Conservation (phyloP, 2,329 filamentous ascomycete species). For the Cladosporium phlei region DNA sequence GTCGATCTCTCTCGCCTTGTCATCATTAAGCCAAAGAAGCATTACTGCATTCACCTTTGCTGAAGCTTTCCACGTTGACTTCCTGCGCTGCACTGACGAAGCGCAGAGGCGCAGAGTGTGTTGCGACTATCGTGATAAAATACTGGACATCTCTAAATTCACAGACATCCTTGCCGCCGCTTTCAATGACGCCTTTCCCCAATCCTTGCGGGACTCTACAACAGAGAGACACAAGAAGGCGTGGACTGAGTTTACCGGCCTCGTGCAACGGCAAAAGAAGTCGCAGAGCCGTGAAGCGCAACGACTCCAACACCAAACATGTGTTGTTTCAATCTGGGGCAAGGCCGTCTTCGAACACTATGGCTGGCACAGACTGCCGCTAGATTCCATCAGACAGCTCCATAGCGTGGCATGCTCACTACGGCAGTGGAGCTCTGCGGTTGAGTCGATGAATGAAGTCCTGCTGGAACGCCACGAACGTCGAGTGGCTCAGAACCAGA, state of each 20-base stretch:
- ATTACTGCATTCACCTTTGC: conserved; percentile 1
- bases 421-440: background rate
- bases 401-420: conserved; percentile 1
- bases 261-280: background rate
- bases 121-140: conserved; percentile 1
- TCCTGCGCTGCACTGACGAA: background rate
- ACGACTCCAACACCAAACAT: background rate
- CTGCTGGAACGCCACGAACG: background rate
- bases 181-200: conserved; percentile 3
- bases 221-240: background rate
- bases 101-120: background rate
- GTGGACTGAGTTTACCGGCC: background rate
- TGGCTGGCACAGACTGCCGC: conserved; percentile 3
- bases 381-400: conserved; percentile 1
- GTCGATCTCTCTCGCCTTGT: background rate
- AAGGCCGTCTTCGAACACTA: conserved; percentile 1
- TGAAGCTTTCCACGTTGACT: background rate
- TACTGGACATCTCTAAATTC: background rate
- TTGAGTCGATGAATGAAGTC: background rate
- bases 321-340: conserved; percentile 3
- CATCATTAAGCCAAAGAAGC: background rate
- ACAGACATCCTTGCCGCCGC: background rate
- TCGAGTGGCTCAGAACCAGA: background rate
- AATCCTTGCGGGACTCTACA: background rate
- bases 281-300: background rate